Evolutionary conservation across 768 basidiomycete genomes (phyloP).

Genomic region (Xerocomellus dryophilus): DNA sequence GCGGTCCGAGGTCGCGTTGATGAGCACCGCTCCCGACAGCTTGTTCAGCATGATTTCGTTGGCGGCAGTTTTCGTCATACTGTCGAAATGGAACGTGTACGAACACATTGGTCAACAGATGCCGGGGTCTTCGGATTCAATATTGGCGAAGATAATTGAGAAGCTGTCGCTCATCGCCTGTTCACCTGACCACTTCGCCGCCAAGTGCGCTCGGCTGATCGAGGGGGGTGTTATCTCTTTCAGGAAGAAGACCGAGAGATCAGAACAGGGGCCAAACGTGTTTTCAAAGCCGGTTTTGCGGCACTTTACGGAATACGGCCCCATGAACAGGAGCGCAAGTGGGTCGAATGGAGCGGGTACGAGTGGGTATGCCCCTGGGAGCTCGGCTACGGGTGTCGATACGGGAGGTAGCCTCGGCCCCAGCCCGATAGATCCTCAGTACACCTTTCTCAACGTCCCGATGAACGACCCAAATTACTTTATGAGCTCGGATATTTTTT

Average conservation of each 20-base stretch:
- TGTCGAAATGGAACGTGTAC: conserved; percentile 41
- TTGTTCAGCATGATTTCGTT: conserved; percentile 43
- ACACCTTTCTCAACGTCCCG: conserved; percentile 21
- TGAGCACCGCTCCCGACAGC: conserved; percentile 42
- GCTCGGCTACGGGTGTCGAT: background rate
- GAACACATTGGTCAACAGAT: conserved; percentile 35
- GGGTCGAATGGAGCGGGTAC: conserved; percentile 17
- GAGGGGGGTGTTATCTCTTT: conserved; percentile 32
- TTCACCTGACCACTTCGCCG: conserved; percentile 39
- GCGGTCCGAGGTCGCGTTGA: conserved; percentile 31
- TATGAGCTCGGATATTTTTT: conserved; percentile 38
- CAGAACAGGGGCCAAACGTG: conserved; percentile 19
- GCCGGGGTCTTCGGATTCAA: conserved; percentile 37
- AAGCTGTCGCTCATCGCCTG: conserved; percentile 34
- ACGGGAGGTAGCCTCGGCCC: background rate
- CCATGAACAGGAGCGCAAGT: conserved; percentile 18
- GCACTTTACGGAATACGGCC: conserved; percentile 24
- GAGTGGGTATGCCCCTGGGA: conserved; percentile 10
- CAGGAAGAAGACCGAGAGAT: conserved; percentile 27
- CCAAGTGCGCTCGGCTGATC: conserved; percentile 43
- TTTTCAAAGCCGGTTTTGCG: conserved; percentile 16
- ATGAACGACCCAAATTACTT: conserved; percentile 32
- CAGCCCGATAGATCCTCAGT: conserved; percentile 17
- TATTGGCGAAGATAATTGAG: conserved; percentile 36
- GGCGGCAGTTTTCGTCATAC: conserved; percentile 42